phyloP scores from a whole-genome alignment of 106 monocot genomes.

The Dioscorea alata region DNA sequence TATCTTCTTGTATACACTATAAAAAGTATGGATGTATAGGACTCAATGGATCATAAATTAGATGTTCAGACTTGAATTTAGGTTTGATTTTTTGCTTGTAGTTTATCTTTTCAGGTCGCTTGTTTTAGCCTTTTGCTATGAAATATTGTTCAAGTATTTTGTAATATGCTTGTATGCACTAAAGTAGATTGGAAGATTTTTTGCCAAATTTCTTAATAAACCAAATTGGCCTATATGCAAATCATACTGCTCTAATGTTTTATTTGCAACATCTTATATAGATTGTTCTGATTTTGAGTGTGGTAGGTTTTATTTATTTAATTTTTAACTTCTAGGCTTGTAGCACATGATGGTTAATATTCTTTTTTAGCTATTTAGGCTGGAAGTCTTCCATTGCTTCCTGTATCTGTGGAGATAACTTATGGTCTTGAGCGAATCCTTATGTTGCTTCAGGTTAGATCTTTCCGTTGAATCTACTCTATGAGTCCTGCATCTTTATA shows the following conservation, averaged over 20 bases:
- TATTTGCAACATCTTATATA: background rate
- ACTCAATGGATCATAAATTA: too few relatives aligned
- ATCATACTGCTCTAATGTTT: background rate
- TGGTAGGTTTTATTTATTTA: background rate
- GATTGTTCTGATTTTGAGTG: background rate
- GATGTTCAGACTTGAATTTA: too few relatives aligned
- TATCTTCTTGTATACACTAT: too few relatives aligned
- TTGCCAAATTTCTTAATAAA: background rate
- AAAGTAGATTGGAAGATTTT: too few relatives aligned
- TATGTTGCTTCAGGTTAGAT: conserved; percentile 86
- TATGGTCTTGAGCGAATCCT: conserved; percentile 95
- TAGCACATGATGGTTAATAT: background rate
- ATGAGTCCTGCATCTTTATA: too few relatives aligned
- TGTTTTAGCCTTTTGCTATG: too few relatives aligned
- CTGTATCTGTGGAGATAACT: conserved; percentile 94
- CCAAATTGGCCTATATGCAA: background rate
- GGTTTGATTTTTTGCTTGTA: too few relatives aligned
- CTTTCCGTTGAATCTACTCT: background rate
- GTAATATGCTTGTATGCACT: too few relatives aligned
- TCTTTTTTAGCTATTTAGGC: conserved; percentile 35
- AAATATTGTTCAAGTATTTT: too few relatives aligned
- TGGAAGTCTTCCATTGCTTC: conserved; percentile 83
- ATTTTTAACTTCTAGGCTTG: background rate
- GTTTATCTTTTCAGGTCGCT: too few relatives aligned
- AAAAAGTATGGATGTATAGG: background rate